phyloP scores from a whole-genome alignment of 306 rosid genomes.

The Rubus idaeus region DNA sequence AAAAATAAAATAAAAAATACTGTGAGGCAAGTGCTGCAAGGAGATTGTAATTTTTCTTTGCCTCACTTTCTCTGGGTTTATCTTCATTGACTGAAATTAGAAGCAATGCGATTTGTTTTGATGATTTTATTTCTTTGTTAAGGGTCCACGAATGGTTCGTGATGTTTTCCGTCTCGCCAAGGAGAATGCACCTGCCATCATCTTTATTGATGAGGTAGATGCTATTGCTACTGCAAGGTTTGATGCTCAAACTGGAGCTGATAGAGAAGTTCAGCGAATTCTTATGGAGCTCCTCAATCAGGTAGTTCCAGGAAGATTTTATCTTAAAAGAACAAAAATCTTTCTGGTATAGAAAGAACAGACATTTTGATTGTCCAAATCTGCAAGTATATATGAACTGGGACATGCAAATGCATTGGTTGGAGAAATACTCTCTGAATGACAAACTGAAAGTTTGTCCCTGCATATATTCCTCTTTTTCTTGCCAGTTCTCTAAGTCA shows the following conservation, averaged over 20 bases:
- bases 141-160: constrained; percentile 99
- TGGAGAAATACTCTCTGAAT: background rate
- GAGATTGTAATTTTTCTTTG: background rate
- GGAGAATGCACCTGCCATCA: constrained; percentile 98
- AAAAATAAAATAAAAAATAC: background rate
- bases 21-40: background rate
- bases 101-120: background rate
- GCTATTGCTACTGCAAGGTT: constrained; percentile 98
- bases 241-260: constrained; percentile 99
- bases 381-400: background rate
- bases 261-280: constrained; percentile 98
- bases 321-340: background rate
- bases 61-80: background rate
- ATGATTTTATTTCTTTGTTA: background rate
- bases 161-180: constrained; percentile 99
- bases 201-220: constrained; percentile 98
- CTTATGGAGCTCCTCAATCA: constrained; percentile 99
- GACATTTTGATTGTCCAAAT: background rate
- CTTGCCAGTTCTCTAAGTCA: background rate
- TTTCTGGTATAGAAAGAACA: background rate
- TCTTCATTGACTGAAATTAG: background rate
- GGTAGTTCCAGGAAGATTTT: constrained; percentile 34
- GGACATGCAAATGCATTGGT: background rate
- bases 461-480: background rate
- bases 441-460: background rate